Percentiles rank a stretch among this genome's conserved stretches.
Evolutionary conservation across 371 early-diverging fungal species (phyloP).

Genomic region (Mortierella sp.): DNA sequence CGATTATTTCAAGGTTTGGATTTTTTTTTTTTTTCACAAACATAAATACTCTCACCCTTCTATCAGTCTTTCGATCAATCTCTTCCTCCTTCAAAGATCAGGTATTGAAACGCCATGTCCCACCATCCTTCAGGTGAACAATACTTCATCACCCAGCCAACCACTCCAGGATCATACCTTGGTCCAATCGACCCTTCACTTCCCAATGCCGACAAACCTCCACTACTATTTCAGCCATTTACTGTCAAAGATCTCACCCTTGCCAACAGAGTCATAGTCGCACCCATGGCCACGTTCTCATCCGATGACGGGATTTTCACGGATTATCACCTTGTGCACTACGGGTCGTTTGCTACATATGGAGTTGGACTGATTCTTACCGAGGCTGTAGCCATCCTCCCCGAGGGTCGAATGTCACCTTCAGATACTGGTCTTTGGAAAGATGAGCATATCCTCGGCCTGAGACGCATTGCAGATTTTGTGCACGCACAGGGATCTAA

Average conservation of each 20-base stretch:
- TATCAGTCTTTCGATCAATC: no score
- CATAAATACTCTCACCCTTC: no score
- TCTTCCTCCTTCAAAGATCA: no score
- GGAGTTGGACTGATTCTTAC: constrained; percentile 83
- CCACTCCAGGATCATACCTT: constrained; percentile 11
- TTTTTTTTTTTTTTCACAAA: no score
- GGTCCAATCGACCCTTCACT: constrained; percentile 18
- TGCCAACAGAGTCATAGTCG: constrained; percentile 82
- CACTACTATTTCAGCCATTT: constrained; percentile 74
- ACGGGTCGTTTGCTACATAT: constrained; percentile 75
- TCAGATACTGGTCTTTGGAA: constrained; percentile 82
- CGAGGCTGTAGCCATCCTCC: constrained; percentile 85
- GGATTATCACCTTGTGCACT: constrained; percentile 79
- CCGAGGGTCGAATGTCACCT: constrained; percentile 85
- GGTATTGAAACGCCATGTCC: no score
- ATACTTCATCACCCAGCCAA: constrained; percentile 10
- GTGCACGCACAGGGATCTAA: constrained; percentile 73
- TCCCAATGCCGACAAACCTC: constrained; percentile 23
- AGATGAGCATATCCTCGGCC: constrained; percentile 77
- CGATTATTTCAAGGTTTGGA: no score
- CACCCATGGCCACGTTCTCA: constrained; percentile 86
- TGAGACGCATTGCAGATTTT: constrained; percentile 73
- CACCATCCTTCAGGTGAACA: no score
- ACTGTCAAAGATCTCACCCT: constrained; percentile 68
- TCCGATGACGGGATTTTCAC: constrained; percentile 66